Conservation (phyloP, 352 stramenopile species). For the Thraustotheca clavata region DNA sequence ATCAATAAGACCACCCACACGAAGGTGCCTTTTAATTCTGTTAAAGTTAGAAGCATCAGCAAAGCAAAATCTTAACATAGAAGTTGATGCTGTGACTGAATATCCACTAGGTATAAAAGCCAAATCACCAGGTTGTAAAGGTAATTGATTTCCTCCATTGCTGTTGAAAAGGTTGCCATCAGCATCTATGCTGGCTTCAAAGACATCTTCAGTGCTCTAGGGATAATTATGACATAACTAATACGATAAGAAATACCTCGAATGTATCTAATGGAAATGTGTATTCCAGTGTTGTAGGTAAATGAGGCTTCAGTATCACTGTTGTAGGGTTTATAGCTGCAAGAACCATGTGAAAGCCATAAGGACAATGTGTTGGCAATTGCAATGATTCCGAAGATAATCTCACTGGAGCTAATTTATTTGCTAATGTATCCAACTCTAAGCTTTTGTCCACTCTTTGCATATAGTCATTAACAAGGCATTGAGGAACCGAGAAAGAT, state of each 20-base stretch:
- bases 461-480: constrained; percentile 58
- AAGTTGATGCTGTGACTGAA: constrained; percentile 15
- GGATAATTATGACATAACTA: background rate
- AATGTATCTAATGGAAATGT: background rate
- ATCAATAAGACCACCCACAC: constrained; percentile 40
- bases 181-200: constrained; percentile 22
- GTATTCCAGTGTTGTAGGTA: background rate
- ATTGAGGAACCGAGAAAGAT: constrained; percentile 42
- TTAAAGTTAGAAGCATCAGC: constrained; percentile 74
- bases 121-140: constrained; percentile 21
- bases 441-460: constrained; percentile 40
- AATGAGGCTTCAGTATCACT: background rate
- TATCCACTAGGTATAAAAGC: constrained; percentile 50
- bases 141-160: constrained; percentile 22
- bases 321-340: background rate
- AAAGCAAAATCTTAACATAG: constrained; percentile 56
- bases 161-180: constrained; percentile 9
- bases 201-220: background rate
- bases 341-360: constrained; percentile 51
- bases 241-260: background rate
- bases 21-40: constrained; percentile 41
- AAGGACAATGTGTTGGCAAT: constrained; percentile 36
- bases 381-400: background rate
- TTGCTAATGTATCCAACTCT: background rate
- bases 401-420: background rate